A percentile compares a stretch with the other conserved stretches of the same genome.
phyloP scores from a whole-genome alignment of 345 rosid species.

The Abelmoschus esculentus region DNA sequence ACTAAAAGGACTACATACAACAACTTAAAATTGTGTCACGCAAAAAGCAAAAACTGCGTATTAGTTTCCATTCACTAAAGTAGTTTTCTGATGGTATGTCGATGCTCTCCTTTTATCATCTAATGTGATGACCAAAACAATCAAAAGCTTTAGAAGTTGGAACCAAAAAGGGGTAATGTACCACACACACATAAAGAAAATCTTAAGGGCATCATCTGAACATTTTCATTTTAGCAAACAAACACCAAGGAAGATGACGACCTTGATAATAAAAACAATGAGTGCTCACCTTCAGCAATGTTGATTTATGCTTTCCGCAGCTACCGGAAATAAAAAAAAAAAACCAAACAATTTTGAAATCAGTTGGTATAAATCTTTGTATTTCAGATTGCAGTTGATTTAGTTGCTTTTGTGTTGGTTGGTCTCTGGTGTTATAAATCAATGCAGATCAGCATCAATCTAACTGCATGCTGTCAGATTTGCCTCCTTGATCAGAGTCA shows the following conservation, averaged over 20 bases:
- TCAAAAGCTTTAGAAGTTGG: not conserved
- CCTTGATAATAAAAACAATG: not conserved
- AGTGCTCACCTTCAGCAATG: not conserved
- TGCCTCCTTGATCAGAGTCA: slow-evolving; percentile 7
- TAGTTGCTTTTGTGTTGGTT: not conserved
- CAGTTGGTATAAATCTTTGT: not conserved
- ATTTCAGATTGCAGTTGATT: not conserved
- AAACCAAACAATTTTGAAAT: not conserved
- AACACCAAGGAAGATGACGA: not conserved
- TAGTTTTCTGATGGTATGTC: not conserved
- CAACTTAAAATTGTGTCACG: not conserved
- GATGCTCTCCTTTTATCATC: not conserved
- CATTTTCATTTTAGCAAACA: not conserved
- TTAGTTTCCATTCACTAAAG: not conserved
- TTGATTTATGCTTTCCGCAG: not conserved
- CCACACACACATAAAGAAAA: not conserved
- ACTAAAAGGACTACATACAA: too few relatives aligned
- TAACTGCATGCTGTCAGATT: slow-evolving; percentile 14
- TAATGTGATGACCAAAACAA: not conserved
- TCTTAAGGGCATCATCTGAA: not conserved
- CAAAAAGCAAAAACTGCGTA: not conserved
- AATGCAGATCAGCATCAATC: slow-evolving; percentile 8
- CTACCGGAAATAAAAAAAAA: not conserved
- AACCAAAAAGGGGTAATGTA: not conserved
- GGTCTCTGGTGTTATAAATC: slow-evolving; percentile 3